These are phyloP conservation scores for Herpetomonas samuelpessoai DNA, from an alignment of 208 protist genomes.

Conservation along the genomic window DNA sequence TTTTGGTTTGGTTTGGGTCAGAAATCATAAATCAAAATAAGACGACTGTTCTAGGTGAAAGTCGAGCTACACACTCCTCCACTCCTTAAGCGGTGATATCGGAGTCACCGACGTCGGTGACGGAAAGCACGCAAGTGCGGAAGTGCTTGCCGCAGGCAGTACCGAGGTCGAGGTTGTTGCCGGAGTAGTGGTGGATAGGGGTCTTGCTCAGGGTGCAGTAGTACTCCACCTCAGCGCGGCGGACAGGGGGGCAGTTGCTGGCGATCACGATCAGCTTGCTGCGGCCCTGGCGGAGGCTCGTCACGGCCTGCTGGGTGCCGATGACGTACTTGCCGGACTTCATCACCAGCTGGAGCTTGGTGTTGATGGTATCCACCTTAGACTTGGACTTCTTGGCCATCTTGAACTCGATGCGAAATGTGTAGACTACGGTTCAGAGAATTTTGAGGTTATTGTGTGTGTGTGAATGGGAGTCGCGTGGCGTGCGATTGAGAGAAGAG, in stretches of 20 bases:
- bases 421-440: too few species aligned
- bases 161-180: constrained; percentile 98
- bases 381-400: constrained; percentile 96
- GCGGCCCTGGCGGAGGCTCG: constrained; percentile 95
- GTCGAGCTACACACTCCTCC: constrained; percentile 7
- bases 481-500: too few species aligned
- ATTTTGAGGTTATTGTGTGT: too few species aligned
- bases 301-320: constrained; percentile 97
- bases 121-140: constrained; percentile 95
- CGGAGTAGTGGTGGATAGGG: constrained; percentile 98
- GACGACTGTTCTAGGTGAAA: too few species aligned
- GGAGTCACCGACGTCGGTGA: constrained; percentile 97
- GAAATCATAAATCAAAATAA: too few species aligned
- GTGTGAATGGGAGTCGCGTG: too few species aligned
- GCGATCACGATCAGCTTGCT: constrained; percentile 99
- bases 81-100: constrained; percentile 89
- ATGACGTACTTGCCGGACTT: constrained; percentile 99
- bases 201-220: constrained; percentile 99
- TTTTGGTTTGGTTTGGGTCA: too few species aligned
- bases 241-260: constrained; percentile 98
- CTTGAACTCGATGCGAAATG: constrained; percentile 19
- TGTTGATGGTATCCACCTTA: constrained; percentile 98
- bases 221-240: constrained; percentile 99
- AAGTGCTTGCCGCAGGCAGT: constrained; percentile 99
- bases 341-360: constrained; percentile 99